A percentile compares a stretch with the other conserved stretches of the same genome.
Conservation (phyloP, 805 yeast species). For the Zygotorulaspora sp. region DNA sequence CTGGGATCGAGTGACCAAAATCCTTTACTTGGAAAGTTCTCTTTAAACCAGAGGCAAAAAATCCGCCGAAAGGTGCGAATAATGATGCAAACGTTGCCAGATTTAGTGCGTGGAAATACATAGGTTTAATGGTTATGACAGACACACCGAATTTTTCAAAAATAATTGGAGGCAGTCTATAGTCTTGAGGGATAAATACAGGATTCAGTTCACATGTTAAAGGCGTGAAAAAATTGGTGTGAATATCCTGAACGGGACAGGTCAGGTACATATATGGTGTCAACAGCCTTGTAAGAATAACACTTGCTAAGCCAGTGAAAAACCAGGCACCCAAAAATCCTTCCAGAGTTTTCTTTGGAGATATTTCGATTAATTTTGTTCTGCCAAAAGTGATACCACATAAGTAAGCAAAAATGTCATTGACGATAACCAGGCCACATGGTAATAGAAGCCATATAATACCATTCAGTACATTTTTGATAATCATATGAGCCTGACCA, state of each 20-base stretch:
- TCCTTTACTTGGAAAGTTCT: slow-evolving; percentile 95
- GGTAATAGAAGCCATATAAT: slow-evolving; percentile 93
- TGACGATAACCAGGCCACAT: slow-evolving; percentile 83
- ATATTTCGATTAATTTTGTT: slow-evolving; percentile 86
- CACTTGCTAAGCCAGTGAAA: slow-evolving; percentile 75
- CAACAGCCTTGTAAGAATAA: slow-evolving; percentile 59
- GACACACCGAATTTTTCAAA: slow-evolving; percentile 46
- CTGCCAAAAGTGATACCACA: slow-evolving; percentile 96
- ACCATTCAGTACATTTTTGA: slow-evolving; percentile 83
- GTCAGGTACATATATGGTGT: slow-evolving; percentile 68
- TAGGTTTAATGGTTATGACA: slow-evolving; percentile 67
- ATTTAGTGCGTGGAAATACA: slow-evolving; percentile 81
- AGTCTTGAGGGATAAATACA: slow-evolving; percentile 77
- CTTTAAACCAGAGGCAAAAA: slow-evolving; percentile 95
- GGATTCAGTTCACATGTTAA: slow-evolving; percentile 81
- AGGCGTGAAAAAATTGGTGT: slow-evolving; percentile 55
- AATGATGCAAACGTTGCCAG: slow-evolving; percentile 93
- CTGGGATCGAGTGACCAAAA: slow-evolving; percentile 97
- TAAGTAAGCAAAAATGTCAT: slow-evolving; percentile 92
- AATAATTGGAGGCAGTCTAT: slow-evolving; percentile 66
- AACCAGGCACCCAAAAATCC: slow-evolving; percentile 98
- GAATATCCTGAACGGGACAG: slow-evolving; percentile 76
- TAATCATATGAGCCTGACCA: slow-evolving; percentile 89
- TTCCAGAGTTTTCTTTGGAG: slow-evolving; percentile 96
- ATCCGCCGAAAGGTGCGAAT: slow-evolving; percentile 98